Evolutionary conservation across 371 early-diverging fungal genomes (phyloP).

Genomic region (Mucor saturninus): DNA sequence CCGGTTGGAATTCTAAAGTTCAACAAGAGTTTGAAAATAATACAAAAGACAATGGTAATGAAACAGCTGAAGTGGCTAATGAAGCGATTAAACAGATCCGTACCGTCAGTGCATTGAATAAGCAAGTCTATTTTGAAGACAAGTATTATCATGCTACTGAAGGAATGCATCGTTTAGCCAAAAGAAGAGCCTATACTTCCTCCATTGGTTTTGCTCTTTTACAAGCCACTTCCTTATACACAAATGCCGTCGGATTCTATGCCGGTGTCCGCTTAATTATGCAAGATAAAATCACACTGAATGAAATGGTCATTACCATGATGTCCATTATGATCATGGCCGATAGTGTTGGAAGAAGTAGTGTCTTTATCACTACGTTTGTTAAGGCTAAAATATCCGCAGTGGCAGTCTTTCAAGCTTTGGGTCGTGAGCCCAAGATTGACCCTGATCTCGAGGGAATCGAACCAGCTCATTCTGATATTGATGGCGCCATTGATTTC

Average conservation of each 20-base stretch:
- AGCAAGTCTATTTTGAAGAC: slow-evolving; percentile 70
- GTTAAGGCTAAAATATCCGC: slow-evolving; percentile 86
- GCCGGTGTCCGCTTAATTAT: slow-evolving; percentile 57
- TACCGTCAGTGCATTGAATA: slow-evolving; percentile 83
- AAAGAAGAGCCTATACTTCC: slow-evolving; percentile 57
- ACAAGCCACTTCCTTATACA: slow-evolving; percentile 66
- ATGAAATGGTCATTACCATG: slow-evolving; percentile 64
- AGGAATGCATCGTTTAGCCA: slow-evolving; percentile 66
- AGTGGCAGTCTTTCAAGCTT: slow-evolving; percentile 67
- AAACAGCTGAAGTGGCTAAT: slow-evolving; percentile 76
- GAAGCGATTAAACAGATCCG: slow-evolving; percentile 89
- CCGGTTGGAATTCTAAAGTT: slow-evolving; percentile 42
- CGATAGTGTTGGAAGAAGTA: slow-evolving; percentile 64
- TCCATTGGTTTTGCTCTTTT: slow-evolving; percentile 71
- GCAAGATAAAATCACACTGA: slow-evolving; percentile 36
- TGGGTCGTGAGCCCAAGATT: slow-evolving; percentile 75
- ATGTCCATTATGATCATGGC: slow-evolving; percentile 74
- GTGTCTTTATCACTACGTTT: slow-evolving; percentile 60
- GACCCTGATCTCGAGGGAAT: slow-evolving; percentile 69
- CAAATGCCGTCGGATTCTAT: slow-evolving; percentile 66
- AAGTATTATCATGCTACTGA: slow-evolving; percentile 61
- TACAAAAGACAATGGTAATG: slow-evolving; percentile 67
- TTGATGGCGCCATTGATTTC: slow-evolving; percentile 62
- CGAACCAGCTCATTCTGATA: slow-evolving; percentile 33
- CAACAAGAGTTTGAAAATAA: slow-evolving; percentile 60